Percentiles rank a stretch among this genome's conserved stretches.
Conservation (phyloP, 805 yeast species). For the Metschnikowia matae region DNA sequence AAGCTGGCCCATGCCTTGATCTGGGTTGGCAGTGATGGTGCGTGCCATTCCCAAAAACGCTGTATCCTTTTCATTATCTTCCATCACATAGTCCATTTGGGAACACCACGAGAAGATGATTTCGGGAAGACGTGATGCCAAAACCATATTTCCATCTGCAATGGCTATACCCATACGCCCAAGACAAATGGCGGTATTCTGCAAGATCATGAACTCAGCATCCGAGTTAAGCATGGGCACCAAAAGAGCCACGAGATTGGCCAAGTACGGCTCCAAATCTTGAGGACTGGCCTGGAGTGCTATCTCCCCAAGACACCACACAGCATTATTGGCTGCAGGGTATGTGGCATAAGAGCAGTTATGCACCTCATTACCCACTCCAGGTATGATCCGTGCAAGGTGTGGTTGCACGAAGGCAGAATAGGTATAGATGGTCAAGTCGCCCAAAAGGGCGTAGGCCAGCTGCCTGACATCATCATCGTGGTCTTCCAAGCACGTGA, state of each 20-base stretch:
- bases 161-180: conserved; percentile 73
- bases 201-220: conserved; percentile 62
- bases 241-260: conserved; percentile 50
- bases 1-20: conserved; percentile 47
- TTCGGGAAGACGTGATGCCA: conserved; percentile 53
- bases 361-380: conserved; percentile 66
- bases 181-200: conserved; percentile 84
- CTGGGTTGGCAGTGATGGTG: conserved; percentile 62
- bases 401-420: conserved; percentile 44
- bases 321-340: conserved; percentile 81
- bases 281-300: conserved; percentile 52
- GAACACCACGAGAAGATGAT: conserved; percentile 68
- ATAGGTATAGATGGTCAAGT: conserved; percentile 63
- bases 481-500: conserved; percentile 70
- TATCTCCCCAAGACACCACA: conserved; percentile 92
- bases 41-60: conserved; percentile 82
- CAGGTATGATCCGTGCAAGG: conserved; percentile 52
- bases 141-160: conserved; percentile 43
- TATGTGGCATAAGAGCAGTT: conserved; percentile 45
- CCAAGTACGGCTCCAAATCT: conserved; percentile 48
- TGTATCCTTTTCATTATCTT: conserved; percentile 83
- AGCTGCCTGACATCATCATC: conserved; percentile 89
- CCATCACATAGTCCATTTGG: conserved; percentile 61
- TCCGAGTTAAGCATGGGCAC: conserved; percentile 59
- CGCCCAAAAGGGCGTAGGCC: conserved; percentile 87